phyloP scores from a whole-genome alignment of 495 filamentous ascomycete species.

The Parmelia sp. region DNA sequence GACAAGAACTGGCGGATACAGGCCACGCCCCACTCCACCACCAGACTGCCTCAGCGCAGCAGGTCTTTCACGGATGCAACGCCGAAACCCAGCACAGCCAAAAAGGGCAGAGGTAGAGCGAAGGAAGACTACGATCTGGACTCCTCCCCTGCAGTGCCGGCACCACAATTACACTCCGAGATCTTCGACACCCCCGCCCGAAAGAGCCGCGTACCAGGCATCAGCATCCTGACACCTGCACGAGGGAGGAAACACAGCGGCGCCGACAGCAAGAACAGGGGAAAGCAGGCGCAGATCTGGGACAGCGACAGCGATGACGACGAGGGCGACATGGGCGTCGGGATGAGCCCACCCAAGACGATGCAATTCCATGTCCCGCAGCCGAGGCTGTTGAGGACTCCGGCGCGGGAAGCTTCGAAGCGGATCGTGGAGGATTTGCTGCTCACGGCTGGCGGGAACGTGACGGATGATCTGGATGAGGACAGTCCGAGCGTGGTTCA shows the following conservation, averaged over 20 bases:
- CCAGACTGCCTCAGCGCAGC: conserved; percentile 24
- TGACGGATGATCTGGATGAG: conserved; percentile 47
- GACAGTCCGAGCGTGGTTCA: conserved; percentile 72
- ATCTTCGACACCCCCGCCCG: conserved; percentile 50
- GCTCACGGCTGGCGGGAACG: conserved; percentile 71
- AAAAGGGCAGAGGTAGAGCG: conserved; percentile 36
- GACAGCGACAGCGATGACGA: conserved; percentile 56
- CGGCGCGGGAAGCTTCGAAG: conserved; percentile 84
- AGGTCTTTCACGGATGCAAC: conserved; percentile 29
- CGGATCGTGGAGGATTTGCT: conserved; percentile 89
- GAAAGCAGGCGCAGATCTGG: conserved; percentile 39
- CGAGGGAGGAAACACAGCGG: conserved; percentile 15
- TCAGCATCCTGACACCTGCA: conserved; percentile 69
- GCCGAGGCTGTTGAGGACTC: conserved; percentile 81
- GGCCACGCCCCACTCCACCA: conserved; percentile 71
- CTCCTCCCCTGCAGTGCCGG: conserved; percentile 70
- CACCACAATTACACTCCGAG: conserved; percentile 74
- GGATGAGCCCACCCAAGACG: conserved; percentile 88
- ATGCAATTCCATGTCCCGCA: conserved; percentile 94
- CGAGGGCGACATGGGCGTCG: conserved; percentile 51
- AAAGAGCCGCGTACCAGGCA: conserved; percentile 47
- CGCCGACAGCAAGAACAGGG: neutral
- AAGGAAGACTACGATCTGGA: conserved; percentile 54
- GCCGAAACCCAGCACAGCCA: conserved; percentile 24
- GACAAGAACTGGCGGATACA: conserved; percentile 92